Base-by-base conservation (phyloP, 352 stramenopile genomes). In the Pythium sp. region DNA sequence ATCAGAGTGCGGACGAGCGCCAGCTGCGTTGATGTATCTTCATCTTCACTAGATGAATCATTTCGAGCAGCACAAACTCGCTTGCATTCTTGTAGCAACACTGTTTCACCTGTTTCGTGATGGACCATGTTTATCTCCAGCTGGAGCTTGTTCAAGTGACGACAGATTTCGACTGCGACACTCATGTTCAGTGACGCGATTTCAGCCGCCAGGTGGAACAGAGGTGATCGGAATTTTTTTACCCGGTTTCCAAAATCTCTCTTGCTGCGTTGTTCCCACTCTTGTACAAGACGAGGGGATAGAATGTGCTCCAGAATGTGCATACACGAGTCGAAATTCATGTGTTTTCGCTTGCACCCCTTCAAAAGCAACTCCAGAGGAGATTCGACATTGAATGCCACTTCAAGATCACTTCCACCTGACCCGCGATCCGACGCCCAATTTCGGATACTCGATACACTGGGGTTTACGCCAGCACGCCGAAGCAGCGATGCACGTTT, bases 61-160 rank as follows among this genome's bases (percentile, higher is more conserved):
- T 20, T 15, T 49, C 22, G n/a, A 26, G 49, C 36, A 47, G 51
- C 22, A 56, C 82, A 87, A 32, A 89, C 62, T 1, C 79, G 78
- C 63, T 89, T 88, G 61, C 82, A 90, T 26, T 90, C 80, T 67
- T 81, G 75, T 8, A 90, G 67, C 1, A 90, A 60, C 7, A 76
- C 82, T 0, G 80, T 82, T 55, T 90, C 82, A 0, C 58, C 59
- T 7, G 73, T 87, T 34, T 26, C 47, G n/a, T 66, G 53, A 51
- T 88, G 75, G 3, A 77, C 14, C 51, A 76, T 63, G 55, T 90
- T 87, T 47, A 90, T 81, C 60, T 87, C 80, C 58, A 86, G 67
- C 49, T 77, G 71, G 28, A 81, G 41, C 46, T 67, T 68, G 32
- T 73, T 65, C 26, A 91, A 65, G 0, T 62, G 49, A 58, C 77